These are phyloP conservation scores for Dothideomycetes sp. DNA, from an alignment of 2,329 filamentous ascomycete species.

Conservation along the genomic window DNA sequence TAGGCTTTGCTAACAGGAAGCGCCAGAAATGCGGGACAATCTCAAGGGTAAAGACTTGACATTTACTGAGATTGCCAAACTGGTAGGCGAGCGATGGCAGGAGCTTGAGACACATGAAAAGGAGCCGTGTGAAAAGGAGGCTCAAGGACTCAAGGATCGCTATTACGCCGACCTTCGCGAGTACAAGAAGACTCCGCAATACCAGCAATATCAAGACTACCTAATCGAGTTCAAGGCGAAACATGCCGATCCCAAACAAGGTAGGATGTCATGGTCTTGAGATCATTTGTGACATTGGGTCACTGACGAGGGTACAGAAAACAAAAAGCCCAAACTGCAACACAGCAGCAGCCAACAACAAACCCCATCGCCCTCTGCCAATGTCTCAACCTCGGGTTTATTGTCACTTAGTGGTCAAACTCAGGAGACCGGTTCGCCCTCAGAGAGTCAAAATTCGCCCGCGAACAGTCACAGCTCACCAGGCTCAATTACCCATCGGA, in stretches of 20 bases:
- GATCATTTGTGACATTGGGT: too few species aligned
- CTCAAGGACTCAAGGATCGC: slow-evolving; percentile 63
- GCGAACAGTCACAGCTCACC: slow-evolving; percentile 5
- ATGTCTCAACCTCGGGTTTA: too few species aligned
- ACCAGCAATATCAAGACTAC: slow-evolving; percentile 61
- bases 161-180: slow-evolving; percentile 63
- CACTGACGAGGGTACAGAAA: neutral
- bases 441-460: neutral
- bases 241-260: slow-evolving; percentile 33
- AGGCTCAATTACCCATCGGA: neutral
- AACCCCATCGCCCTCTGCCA: too few species aligned
- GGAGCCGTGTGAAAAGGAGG: slow-evolving; percentile 63
- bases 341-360: neutral
- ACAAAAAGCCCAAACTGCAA: slow-evolving; percentile 3
- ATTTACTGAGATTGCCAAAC: slow-evolving; percentile 75
- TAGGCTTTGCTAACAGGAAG: neutral
- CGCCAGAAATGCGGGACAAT: slow-evolving; percentile 63
- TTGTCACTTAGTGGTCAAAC: too few species aligned
- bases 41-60: slow-evolving; percentile 66
- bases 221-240: slow-evolving; percentile 69
- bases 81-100: slow-evolving; percentile 77
- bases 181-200: slow-evolving; percentile 69
- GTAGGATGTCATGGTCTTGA: too few species aligned
- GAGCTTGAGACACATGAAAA: slow-evolving; percentile 57
- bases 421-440: neutral